A percentile compares a stretch with the other conserved stretches of the same genome.
Conservation (phyloP, 1,139 yeast species). For the Saccharomyces pastorianus region DNA sequence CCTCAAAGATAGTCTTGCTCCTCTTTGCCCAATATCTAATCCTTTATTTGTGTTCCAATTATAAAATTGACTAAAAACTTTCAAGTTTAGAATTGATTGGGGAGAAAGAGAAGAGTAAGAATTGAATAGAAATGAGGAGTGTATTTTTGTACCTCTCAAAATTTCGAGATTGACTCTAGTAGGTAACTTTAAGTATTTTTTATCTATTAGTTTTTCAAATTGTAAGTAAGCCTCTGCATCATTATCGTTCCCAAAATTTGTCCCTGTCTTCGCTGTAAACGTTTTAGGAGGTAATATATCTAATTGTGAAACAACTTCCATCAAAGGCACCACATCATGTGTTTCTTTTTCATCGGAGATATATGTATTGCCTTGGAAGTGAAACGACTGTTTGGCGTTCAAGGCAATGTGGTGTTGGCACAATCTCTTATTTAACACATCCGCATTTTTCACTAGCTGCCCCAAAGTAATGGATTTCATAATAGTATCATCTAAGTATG, state of each 20-base stretch:
- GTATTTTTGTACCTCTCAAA: constrained; percentile 69
- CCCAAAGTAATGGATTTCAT: constrained; percentile 21
- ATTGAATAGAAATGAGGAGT: constrained; percentile 60
- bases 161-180: constrained; percentile 46
- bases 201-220: constrained; percentile 60
- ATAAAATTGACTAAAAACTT: constrained; percentile 32
- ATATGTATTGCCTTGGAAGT: background rate
- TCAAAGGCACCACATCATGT: constrained; percentile 9
- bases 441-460: constrained; percentile 23
- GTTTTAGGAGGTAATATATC: constrained; percentile 53
- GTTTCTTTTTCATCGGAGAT: background rate
- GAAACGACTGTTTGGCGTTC: constrained; percentile 14
- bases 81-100: constrained; percentile 44
- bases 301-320: constrained; percentile 50
- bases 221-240: constrained; percentile 91
- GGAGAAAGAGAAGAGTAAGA: constrained; percentile 48
- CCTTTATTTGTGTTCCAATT: background rate
- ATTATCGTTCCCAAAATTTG: constrained; percentile 77
- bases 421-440: constrained; percentile 22
- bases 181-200: background rate
- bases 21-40: background rate
- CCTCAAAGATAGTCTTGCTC: background rate
- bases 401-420: constrained; percentile 24
- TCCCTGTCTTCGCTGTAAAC: constrained; percentile 81
- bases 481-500: constrained; percentile 26